These are phyloP conservation scores for Populus nigra DNA, from an alignment of 345 rosid species.

Conservation along the genomic window DNA sequence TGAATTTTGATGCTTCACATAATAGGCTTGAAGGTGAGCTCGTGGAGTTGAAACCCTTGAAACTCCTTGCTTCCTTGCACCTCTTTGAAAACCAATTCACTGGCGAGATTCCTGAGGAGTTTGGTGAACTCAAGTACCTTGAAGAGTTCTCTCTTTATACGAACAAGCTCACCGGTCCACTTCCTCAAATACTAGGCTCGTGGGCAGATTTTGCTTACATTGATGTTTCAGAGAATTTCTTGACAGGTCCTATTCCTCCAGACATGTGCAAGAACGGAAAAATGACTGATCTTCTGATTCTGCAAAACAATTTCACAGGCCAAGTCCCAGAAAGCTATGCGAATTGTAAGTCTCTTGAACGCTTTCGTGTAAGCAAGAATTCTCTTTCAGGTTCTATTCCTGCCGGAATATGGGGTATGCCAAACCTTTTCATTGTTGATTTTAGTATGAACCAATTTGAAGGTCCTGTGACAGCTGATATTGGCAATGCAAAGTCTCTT, in stretches of 20 bases:
- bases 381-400: conserved; percentile 60
- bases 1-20: conserved; percentile 56
- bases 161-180: conserved; percentile 64
- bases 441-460: conserved; percentile 56
- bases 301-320: conserved; percentile 69
- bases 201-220: conserved; percentile 43
- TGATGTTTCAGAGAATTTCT: conserved; percentile 72
- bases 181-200: conserved; percentile 69
- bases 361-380: conserved; percentile 65
- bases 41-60: conserved; percentile 49
- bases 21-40: conserved; percentile 66
- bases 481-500: conserved; percentile 60
- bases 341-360: conserved; percentile 50
- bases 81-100: conserved; percentile 59
- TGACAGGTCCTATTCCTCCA: conserved; percentile 78
- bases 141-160: conserved; percentile 51
- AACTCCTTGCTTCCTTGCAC: conserved; percentile 47
- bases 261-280: conserved; percentile 72
- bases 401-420: conserved; percentile 72
- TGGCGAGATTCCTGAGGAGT: conserved; percentile 65
- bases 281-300: conserved; percentile 51
- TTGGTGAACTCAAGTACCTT: conserved; percentile 63
- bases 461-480: conserved; percentile 49
- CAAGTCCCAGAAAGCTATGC: conserved; percentile 52
- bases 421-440: conserved; percentile 56